Percentiles rank a stretch among this genome's conserved stretches.
phyloP scores from a whole-genome alignment of 2,329 filamentous ascomycete species.

The Pseudocercospora fuligena region DNA sequence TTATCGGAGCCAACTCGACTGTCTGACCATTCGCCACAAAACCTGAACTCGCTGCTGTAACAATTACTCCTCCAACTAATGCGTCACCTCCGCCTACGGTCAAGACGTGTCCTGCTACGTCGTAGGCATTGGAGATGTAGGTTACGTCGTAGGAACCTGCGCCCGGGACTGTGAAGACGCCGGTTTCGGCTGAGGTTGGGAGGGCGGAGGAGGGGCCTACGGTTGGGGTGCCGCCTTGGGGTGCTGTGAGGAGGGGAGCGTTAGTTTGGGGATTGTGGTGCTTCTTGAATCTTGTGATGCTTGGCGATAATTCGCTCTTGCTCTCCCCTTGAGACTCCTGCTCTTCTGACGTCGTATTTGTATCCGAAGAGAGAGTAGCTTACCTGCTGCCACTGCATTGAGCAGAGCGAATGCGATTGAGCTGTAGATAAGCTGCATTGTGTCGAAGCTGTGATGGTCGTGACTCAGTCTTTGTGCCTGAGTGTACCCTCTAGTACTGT shows the following conservation, averaged over 20 bases:
- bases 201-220: neutral
- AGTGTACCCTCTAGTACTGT: neutral
- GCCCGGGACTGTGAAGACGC: slow-evolving; percentile 25
- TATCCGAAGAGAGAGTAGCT: slow-evolving; percentile 7
- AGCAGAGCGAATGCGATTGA: slow-evolving; percentile 12
- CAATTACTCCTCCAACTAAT: slow-evolving; percentile 21
- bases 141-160: slow-evolving; percentile 28
- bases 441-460: neutral
- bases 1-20: slow-evolving; percentile 15
- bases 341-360: too few species aligned
- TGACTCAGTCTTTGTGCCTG: neutral
- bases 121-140: slow-evolving; percentile 16
- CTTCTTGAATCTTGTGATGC: too few species aligned
- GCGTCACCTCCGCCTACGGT: slow-evolving; percentile 21
- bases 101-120: slow-evolving; percentile 31
- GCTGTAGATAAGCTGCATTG: slow-evolving; percentile 20
- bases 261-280: neutral
- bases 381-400: slow-evolving; percentile 17
- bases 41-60: slow-evolving; percentile 19
- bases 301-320: neutral
- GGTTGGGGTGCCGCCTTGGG: neutral
- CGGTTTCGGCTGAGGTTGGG: slow-evolving; percentile 17
- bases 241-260: slow-evolving; percentile 6
- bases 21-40: slow-evolving; percentile 15
- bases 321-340: too few species aligned